phyloP scores from a whole-genome alignment of 768 basidiomycete genomes.

The Clathrus columnatus region DNA sequence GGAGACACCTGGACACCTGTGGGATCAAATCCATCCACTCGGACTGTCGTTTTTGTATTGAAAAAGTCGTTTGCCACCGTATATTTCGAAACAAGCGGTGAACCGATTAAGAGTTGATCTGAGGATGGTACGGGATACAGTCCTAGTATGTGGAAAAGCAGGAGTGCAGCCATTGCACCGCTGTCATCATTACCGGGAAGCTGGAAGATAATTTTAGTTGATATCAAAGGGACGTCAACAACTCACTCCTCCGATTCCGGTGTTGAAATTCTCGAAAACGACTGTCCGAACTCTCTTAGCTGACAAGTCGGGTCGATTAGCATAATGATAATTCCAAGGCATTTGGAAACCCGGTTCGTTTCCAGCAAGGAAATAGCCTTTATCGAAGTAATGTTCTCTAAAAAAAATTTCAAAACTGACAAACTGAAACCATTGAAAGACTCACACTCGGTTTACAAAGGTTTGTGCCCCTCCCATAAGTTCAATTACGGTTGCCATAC shows the following conservation, averaged over 20 bases:
- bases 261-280: constrained; percentile 38
- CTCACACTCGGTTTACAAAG: constrained; percentile 35
- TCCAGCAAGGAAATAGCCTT: constrained; percentile 38
- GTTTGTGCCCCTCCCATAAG: constrained; percentile 40
- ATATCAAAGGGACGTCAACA: neutral
- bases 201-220: constrained; percentile 14
- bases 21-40: constrained; percentile 35
- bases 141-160: constrained; percentile 42
- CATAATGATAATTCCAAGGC: constrained; percentile 44
- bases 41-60: constrained; percentile 32
- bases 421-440: neutral
- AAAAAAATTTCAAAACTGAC: neutral
- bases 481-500: constrained; percentile 36
- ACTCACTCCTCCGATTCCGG: constrained; percentile 35
- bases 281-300: constrained; percentile 36
- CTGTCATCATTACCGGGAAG: constrained; percentile 47
- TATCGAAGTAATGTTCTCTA: constrained; percentile 38
- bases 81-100: constrained; percentile 39
- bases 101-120: constrained; percentile 38
- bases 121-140: constrained; percentile 41
- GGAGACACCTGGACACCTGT: constrained; percentile 29
- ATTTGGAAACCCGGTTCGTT: constrained; percentile 43
- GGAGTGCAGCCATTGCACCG: constrained; percentile 43
- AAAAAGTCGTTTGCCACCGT: constrained; percentile 32
- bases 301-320: constrained; percentile 39